These are phyloP conservation scores for Triticum monococcum DNA, from an alignment of 176 grass and related monocot species.

Conservation along the genomic window DNA sequence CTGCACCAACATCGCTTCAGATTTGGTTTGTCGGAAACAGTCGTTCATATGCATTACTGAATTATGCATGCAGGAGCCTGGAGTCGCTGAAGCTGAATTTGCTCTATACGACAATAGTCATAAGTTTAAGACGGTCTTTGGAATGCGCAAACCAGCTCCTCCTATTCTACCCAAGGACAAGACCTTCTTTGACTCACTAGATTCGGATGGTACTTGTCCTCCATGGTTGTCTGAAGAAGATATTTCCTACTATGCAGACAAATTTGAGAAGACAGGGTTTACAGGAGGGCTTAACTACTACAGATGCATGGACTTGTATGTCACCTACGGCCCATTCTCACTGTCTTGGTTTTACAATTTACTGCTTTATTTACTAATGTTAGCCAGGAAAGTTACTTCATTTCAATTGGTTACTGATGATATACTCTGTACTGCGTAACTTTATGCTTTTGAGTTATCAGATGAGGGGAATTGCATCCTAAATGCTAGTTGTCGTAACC, in stretches of 20 bases:
- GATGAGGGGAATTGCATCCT: not conserved
- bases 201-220: constrained; percentile 61
- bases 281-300: constrained; percentile 90
- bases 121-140: constrained; percentile 56
- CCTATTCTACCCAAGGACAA: constrained; percentile 66
- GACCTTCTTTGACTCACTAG: constrained; percentile 63
- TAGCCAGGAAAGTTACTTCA: not conserved
- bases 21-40: not conserved
- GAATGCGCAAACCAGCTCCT: constrained; percentile 59
- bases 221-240: constrained; percentile 85
- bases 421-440: not conserved
- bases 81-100: constrained; percentile 78
- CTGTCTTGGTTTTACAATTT: not conserved
- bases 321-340: not conserved
- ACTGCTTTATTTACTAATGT: constrained; percentile 7
- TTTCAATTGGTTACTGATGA: constrained; percentile 10
- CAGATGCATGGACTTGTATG: constrained; percentile 85
- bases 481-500: not conserved
- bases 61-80: constrained; percentile 56
- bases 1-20: not conserved
- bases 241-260: constrained; percentile 63
- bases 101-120: constrained; percentile 29
- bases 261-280: constrained; percentile 84
- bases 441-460: not conserved
- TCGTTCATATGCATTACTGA: not conserved